Percentiles rank a stretch among this genome's conserved stretches.
These are phyloP conservation scores for Mortierella sp. DNA, from an alignment of 371 early-diverging fungal genomes.

Conservation along the genomic window DNA sequence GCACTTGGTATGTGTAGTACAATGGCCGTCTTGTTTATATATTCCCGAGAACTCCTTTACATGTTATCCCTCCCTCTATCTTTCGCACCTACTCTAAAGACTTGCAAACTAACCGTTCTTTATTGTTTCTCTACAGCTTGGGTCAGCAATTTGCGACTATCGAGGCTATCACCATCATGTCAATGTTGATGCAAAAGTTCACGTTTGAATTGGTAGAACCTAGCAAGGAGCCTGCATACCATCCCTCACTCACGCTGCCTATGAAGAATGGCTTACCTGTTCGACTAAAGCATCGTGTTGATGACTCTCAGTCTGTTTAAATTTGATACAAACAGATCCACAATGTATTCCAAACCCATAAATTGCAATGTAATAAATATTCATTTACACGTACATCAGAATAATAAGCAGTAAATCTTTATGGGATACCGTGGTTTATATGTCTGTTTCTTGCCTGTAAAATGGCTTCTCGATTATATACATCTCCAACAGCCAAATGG, in stretches of 20 bases:
- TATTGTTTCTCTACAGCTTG: conserved; percentile 27
- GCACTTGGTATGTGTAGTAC: conserved; percentile 30
- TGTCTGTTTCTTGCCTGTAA: background rate
- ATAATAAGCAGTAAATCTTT: too few relatives aligned
- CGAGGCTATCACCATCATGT: conserved; percentile 65
- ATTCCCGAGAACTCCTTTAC: background rate
- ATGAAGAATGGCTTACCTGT: conserved; percentile 42
- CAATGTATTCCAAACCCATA: background rate
- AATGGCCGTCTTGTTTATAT: background rate
- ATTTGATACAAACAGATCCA: background rate
- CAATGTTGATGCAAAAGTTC: conserved; percentile 63
- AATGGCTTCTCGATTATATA: background rate
- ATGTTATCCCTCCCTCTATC: background rate
- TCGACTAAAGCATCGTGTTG: conserved; percentile 28
- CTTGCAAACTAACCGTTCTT: background rate
- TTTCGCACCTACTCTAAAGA: too few relatives aligned
- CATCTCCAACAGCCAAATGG: background rate
- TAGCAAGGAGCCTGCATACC: conserved; percentile 54
- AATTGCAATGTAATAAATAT: background rate
- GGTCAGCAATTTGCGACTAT: conserved; percentile 70
- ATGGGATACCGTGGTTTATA: too few relatives aligned
- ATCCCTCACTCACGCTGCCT: conserved; percentile 61
- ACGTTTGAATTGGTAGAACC: conserved; percentile 59
- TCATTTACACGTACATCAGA: background rate
- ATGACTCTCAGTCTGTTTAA: conserved; percentile 1